phyloP scores from a whole-genome alignment of 768 basidiomycete species.

The Russula sp. region DNA sequence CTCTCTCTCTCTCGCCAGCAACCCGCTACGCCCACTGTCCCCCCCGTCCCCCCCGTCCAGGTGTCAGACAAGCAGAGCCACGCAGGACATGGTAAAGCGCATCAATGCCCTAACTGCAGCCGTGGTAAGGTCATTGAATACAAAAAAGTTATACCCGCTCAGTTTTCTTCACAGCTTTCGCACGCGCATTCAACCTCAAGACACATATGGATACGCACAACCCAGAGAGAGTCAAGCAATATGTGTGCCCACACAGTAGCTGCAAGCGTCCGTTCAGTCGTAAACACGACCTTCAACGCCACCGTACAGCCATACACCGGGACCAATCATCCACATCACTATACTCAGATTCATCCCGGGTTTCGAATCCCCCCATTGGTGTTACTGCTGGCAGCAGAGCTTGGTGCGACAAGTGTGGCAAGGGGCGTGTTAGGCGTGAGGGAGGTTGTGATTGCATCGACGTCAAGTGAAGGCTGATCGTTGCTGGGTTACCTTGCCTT shows the following conservation, averaged over 20 bases:
- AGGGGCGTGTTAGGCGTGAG: conserved; percentile 32
- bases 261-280: conserved; percentile 92
- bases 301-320: conserved; percentile 76
- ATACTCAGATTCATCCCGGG: conserved; percentile 27
- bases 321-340: conserved; percentile 32
- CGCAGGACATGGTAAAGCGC: conserved; percentile 72
- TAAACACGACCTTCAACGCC: conserved; percentile 90
- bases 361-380: conserved; percentile 25
- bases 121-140: conserved; percentile 49
- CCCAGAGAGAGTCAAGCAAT: conserved; percentile 85
- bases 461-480: conserved; percentile 49
- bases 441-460: conserved; percentile 48
- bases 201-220: conserved; percentile 95
- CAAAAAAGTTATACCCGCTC: conserved; percentile 3
- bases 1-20: conserved; percentile 52
- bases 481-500: conserved; percentile 5
- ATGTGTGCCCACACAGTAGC: conserved; percentile 78
- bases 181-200: conserved; percentile 91
- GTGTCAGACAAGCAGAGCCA: conserved; percentile 41
- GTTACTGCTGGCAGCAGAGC: conserved; percentile 23
- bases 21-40: conserved; percentile 45
- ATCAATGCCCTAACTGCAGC: conserved; percentile 71
- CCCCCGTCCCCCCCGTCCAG: conserved; percentile 40
- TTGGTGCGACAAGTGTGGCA: conserved; percentile 34
- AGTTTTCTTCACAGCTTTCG: conserved; percentile 60